phyloP scores from a whole-genome alignment of 768 basidiomycete genomes.

The Suillus placidus region DNA sequence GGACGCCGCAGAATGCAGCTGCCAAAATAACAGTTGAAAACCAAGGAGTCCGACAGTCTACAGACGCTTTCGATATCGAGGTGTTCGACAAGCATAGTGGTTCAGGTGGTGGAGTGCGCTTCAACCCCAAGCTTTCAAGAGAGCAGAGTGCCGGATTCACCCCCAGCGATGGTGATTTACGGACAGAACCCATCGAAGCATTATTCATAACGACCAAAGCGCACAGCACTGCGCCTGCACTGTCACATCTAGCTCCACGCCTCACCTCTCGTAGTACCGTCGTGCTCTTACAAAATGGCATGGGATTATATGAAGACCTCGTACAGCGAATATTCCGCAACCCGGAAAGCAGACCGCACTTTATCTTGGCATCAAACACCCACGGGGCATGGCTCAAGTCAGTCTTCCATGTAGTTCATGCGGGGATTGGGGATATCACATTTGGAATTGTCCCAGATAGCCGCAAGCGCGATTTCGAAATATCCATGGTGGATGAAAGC shows the following conservation, averaged over 20 bases:
- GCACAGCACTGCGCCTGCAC: slow-evolving; percentile 56
- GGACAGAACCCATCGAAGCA: slow-evolving; percentile 57
- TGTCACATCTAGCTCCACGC: slow-evolving; percentile 63
- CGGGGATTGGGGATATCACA: slow-evolving; percentile 69
- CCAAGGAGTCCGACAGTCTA: slow-evolving; percentile 45
- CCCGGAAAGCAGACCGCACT: slow-evolving; percentile 73
- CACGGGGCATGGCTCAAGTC: slow-evolving; percentile 72
- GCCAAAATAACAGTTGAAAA: slow-evolving; percentile 51
- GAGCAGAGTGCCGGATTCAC: slow-evolving; percentile 19
- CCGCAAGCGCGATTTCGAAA: slow-evolving; percentile 63
- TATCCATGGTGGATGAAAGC: slow-evolving; percentile 41
- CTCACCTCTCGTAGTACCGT: slow-evolving; percentile 73
- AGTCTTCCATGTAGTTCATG: slow-evolving; percentile 62
- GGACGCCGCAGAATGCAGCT: slow-evolving; percentile 34
- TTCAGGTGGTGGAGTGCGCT: slow-evolving; percentile 24
- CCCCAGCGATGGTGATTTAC: slow-evolving; percentile 17
- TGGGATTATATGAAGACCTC: slow-evolving; percentile 87
- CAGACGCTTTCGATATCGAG: slow-evolving; percentile 53
- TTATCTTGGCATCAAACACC: slow-evolving; percentile 81
- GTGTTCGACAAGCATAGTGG: slow-evolving; percentile 39
- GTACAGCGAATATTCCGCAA: slow-evolving; percentile 70
- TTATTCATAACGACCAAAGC: slow-evolving; percentile 87
- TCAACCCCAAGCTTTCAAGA: slow-evolving; percentile 19
- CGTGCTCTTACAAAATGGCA: slow-evolving; percentile 92
- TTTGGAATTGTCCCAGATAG: slow-evolving; percentile 81